Percentiles rank a stretch among this genome's conserved stretches.
These are phyloP conservation scores for Aspergillus saccharolyticus DNA, from an alignment of 495 filamentous ascomycete species.

Conservation along the genomic window DNA sequence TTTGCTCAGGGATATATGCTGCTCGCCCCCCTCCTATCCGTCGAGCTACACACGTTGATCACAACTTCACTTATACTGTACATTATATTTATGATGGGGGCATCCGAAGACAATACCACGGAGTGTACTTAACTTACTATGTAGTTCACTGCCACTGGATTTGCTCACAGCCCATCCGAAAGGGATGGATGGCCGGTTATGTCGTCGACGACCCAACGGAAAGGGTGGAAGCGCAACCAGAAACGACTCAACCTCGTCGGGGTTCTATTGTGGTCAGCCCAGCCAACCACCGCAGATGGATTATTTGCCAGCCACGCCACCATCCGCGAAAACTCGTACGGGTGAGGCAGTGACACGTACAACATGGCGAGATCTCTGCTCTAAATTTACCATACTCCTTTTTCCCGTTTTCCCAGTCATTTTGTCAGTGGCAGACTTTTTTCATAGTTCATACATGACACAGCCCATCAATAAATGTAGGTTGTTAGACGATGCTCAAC, in stretches of 20 bases:
- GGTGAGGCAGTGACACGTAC: slow-evolving; percentile 5
- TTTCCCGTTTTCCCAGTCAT: too few relatives aligned
- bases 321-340: neutral
- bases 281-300: slow-evolving; percentile 20
- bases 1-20: neutral
- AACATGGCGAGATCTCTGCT: neutral
- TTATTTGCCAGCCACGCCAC: slow-evolving; percentile 25
- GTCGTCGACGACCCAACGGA: slow-evolving; percentile 13
- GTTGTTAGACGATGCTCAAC: neutral
- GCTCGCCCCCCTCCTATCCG: neutral
- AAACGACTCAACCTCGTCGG: too few relatives aligned
- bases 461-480: too few relatives aligned
- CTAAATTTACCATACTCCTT: neutral
- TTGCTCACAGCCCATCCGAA: too few relatives aligned
- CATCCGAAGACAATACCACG: too few relatives aligned
- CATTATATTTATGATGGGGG: too few relatives aligned
- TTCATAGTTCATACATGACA: too few relatives aligned
- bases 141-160: too few relatives aligned
- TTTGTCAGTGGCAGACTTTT: too few relatives aligned
- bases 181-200: slow-evolving; percentile 3
- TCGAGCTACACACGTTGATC: neutral
- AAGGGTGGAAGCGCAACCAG: slow-evolving; percentile 5
- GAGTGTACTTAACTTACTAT: too few relatives aligned
- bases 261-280: neutral
- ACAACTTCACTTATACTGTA: neutral